Percentiles rank a stretch among this genome's conserved stretches.
phyloP scores from a whole-genome alignment of 2,329 filamentous ascomycete species.

The Aspergillus sp. region DNA sequence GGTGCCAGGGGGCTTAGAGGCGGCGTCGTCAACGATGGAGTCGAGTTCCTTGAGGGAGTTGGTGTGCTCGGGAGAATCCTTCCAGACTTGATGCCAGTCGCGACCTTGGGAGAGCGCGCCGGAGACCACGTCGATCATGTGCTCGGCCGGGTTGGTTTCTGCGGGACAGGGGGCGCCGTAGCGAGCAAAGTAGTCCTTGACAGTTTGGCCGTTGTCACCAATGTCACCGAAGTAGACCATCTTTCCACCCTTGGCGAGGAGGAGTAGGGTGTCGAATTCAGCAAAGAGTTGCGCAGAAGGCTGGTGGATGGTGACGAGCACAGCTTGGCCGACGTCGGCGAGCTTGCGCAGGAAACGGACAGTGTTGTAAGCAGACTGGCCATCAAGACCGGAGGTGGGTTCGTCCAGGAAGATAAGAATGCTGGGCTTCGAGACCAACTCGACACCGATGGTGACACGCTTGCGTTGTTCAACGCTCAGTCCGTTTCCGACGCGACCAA shows the following conservation, averaged over 20 bases:
- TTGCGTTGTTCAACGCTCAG: slow-evolving; percentile 67
- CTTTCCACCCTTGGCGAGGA: slow-evolving; percentile 67
- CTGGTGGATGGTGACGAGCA: slow-evolving; percentile 71
- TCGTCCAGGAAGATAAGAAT: slow-evolving; percentile 71
- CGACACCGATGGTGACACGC: slow-evolving; percentile 70
- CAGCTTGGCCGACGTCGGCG: slow-evolving; percentile 64
- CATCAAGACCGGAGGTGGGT: slow-evolving; percentile 69
- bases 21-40: slow-evolving; percentile 55
- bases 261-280: slow-evolving; percentile 70
- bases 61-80: slow-evolving; percentile 61
- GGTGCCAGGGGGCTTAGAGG: slow-evolving; percentile 46
- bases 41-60: slow-evolving; percentile 64
- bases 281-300: slow-evolving; percentile 67
- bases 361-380: slow-evolving; percentile 66
- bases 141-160: slow-evolving; percentile 62
- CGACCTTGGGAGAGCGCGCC: slow-evolving; percentile 54
- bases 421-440: slow-evolving; percentile 67
- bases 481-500: slow-evolving; percentile 48
- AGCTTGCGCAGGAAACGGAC: slow-evolving; percentile 68
- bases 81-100: slow-evolving; percentile 74
- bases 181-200: slow-evolving; percentile 67
- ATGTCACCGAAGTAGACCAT: slow-evolving; percentile 70
- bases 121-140: slow-evolving; percentile 54
- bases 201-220: slow-evolving; percentile 63
- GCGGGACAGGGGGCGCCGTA: slow-evolving; percentile 65